A percentile compares a stretch with the other conserved stretches of the same genome.
These are phyloP conservation scores for Cynanchum wilfordii DNA, from an alignment of 257 asterid genomes.

Conservation along the genomic window DNA sequence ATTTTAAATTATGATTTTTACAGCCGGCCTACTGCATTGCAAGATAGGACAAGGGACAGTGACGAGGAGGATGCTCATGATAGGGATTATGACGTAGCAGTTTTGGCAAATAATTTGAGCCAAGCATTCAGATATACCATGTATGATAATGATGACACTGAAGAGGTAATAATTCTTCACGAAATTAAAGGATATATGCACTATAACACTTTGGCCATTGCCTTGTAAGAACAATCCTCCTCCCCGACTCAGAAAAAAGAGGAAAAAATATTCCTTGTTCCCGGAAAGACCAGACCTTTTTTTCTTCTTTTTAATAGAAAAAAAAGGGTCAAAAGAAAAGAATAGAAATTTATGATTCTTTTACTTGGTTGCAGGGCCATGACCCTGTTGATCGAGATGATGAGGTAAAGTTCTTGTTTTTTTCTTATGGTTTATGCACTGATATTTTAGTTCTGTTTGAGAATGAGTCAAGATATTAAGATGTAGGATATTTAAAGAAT, in stretches of 20 bases:
- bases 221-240: neutral
- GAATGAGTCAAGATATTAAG: neutral
- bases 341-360: neutral
- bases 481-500: neutral
- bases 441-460: neutral
- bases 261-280: too few relatives aligned
- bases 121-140: conserved; percentile 83
- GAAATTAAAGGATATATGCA: neutral
- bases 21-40: conserved; percentile 94
- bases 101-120: conserved; percentile 80
- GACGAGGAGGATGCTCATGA: conserved; percentile 88
- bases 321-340: too few relatives aligned
- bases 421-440: conserved; percentile 7
- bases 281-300: neutral
- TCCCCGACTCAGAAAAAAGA: neutral
- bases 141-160: conserved; percentile 75
- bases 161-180: conserved; percentile 39
- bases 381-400: conserved; percentile 80
- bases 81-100: conserved; percentile 91
- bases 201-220: neutral
- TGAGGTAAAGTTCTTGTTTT: conserved; percentile 49
- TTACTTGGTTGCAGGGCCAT: conserved; percentile 59
- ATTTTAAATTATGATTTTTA: conserved; percentile 18
- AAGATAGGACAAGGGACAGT: conserved; percentile 77
- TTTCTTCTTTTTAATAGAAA: too few relatives aligned